A percentile compares a stretch with the other conserved stretches of the same genome.
phyloP scores from a whole-genome alignment of 805 yeast genomes.

The Monosporozyma solicola region DNA sequence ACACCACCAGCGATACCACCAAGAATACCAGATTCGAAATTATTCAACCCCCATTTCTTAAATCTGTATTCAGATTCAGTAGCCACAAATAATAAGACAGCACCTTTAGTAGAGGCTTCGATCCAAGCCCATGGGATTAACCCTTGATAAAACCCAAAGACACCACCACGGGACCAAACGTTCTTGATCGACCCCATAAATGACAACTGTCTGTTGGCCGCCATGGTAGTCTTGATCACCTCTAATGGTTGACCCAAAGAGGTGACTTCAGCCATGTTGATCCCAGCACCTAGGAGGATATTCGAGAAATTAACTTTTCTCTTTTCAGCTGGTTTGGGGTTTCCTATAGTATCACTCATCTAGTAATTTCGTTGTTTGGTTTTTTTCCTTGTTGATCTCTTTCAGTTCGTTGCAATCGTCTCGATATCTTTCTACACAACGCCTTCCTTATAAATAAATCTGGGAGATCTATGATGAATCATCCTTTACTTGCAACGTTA shows the following conservation, averaged over 20 bases:
- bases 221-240: constrained; percentile 95
- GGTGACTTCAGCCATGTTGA: constrained; percentile 87
- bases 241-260: constrained; percentile 96
- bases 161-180: constrained; percentile 92
- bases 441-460: neutral
- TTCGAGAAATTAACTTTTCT: constrained; percentile 84
- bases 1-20: constrained; percentile 97
- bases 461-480: neutral
- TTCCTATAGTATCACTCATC: neutral
- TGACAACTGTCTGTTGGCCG: constrained; percentile 76
- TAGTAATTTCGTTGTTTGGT: neutral
- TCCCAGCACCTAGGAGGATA: constrained; percentile 86
- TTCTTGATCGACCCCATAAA: constrained; percentile 58
- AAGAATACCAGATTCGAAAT: constrained; percentile 80
- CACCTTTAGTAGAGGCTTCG: constrained; percentile 98
- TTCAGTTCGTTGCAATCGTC: neutral
- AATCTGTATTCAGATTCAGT: constrained; percentile 83
- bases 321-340: constrained; percentile 35
- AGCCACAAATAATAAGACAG: constrained; percentile 84
- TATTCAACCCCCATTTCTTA: constrained; percentile 48
- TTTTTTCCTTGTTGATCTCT: neutral
- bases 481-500: neutral
- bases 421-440: neutral
- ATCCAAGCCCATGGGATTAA: constrained; percentile 99
- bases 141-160: constrained; percentile 91